Evolutionary conservation across 1,284 basidiomycete species (phyloP).

Genomic region (Sanghuangporus sanghuang): DNA sequence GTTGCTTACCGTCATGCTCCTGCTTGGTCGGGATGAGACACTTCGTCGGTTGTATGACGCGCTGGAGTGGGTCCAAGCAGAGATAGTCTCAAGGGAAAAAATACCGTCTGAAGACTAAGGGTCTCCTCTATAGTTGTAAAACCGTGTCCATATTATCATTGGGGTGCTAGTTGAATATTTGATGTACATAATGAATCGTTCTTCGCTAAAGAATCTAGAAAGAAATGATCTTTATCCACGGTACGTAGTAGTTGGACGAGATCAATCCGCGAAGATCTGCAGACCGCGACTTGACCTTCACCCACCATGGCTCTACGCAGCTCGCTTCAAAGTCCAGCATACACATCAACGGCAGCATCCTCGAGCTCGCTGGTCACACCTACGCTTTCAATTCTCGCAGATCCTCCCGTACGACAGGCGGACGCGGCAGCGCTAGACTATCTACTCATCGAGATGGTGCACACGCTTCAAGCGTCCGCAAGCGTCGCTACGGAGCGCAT

Average conservation of each 20-base stretch:
- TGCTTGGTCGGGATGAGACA: conserved; percentile 13
- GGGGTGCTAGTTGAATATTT: not conserved
- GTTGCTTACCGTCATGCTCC: conserved; percentile 7
- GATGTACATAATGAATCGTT: too few species aligned
- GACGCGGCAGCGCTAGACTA: conserved; percentile 81
- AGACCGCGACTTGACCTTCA: not conserved
- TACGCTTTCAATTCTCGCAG: conserved; percentile 48
- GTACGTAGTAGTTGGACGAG: too few species aligned
- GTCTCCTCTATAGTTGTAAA: not conserved
- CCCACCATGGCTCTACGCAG: conserved; percentile 29
- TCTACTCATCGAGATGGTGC: conserved; percentile 77
- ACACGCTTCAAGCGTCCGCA: conserved; percentile 66
- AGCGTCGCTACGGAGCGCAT: conserved; percentile 60
- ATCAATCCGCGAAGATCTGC: too few species aligned
- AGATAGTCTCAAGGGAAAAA: not conserved
- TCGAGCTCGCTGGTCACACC: conserved; percentile 31
- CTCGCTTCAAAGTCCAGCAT: conserved; percentile 28
- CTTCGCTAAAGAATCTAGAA: too few species aligned
- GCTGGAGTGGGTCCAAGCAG: not conserved
- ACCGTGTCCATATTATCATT: not conserved
- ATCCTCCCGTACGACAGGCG: conserved; percentile 54
- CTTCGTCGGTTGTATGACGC: conserved; percentile 4
- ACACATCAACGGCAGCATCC: conserved; percentile 25
- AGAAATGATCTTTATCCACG: too few species aligned
- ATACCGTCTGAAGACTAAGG: not conserved